Evolutionary conservation across 2,329 filamentous ascomycete species (phyloP), one percentile per base, ranked within the genome.

Genomic region (Pseudogymnoascus sp.): DNA sequence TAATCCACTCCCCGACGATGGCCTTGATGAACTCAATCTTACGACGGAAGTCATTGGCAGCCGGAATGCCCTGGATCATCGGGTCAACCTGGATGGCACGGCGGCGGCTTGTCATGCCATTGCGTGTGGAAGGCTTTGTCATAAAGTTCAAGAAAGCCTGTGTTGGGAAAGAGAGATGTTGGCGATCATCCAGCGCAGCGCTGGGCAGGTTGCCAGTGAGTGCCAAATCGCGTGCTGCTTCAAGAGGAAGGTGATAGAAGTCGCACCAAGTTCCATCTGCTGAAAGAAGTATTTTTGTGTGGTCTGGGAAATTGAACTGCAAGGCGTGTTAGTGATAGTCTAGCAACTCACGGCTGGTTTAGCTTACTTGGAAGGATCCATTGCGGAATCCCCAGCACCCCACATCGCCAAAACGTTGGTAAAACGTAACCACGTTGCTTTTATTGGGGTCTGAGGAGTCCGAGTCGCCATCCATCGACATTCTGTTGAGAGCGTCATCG

Each of bases 251-350:
- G 70, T 90, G 87, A 77, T 89, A 89, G 72, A 92, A 91, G 72
- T 90, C 88, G 68, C 89, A 88, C 80, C 86, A 88, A 1, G 82
- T 85, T n/a, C 88, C 90, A 31, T 88, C 84, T 0, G 87, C 78
- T 64, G 91, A 90, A 26, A 95, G 78, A 11, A 93, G 87, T 63
- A 95, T 83, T 76, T 95, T 95, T 65, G 90, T 93, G 74, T 95
- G 90, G 69, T 95, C 90, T 2, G 90, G 90, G 74, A 95, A 95
- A 76, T 95, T 93, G 76, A 93, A 90, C 83, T 91, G 67, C 26
- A 64, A 31, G 33, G 19, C 33, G 47, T 53, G 31, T 73, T 64
- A 71, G 62, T 40, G 64, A 60, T 42, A 13, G 33, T 17, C 62
- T 42, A 40, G 57, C 28, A 60, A 9, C 6, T n/a, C 15, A 11